A percentile compares a stretch with the other conserved stretches of the same genome.
Conservation (phyloP, 345 rosid species). For the Triadica sebifera region DNA sequence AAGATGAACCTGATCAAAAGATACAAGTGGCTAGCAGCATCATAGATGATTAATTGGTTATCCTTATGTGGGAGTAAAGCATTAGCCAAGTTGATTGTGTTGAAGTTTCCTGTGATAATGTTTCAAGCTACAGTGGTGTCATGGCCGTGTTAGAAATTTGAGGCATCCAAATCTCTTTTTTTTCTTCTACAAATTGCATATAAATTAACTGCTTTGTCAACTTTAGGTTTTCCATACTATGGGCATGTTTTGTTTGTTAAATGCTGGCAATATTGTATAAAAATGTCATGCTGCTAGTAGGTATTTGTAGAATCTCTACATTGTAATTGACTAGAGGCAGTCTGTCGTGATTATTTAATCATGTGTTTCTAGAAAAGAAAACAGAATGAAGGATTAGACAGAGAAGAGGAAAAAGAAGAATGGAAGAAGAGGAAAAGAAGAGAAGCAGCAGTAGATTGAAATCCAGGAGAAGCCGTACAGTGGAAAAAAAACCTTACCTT, state of each 20-base stretch:
- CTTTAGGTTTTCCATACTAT: conserved; percentile 1
- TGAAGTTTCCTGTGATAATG: neutral
- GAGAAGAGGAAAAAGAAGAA: too few relatives aligned
- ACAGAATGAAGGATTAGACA: too few relatives aligned
- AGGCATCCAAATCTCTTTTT: neutral
- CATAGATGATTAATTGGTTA: neutral
- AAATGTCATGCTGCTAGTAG: neutral
- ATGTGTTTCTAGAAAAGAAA: too few relatives aligned
- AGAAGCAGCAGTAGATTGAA: too few relatives aligned
- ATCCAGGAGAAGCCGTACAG: too few relatives aligned
- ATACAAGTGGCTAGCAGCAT: neutral
- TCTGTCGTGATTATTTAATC: too few relatives aligned
- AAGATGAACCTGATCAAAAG: conserved; percentile 26
- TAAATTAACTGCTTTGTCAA: conserved; percentile 12
- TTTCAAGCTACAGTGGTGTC: neutral
- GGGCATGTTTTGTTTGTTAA: conserved; percentile 1
- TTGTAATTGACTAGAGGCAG: too few relatives aligned
- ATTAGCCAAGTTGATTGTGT: neutral
- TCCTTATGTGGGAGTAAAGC: conserved; percentile 1
- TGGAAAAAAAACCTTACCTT: too few relatives aligned
- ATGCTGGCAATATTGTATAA: neutral
- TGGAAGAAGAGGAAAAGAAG: too few relatives aligned
- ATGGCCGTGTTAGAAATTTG: neutral
- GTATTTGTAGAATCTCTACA: neutral
- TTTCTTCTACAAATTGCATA: neutral